Evolutionary conservation across 2,329 filamentous ascomycete genomes (phyloP).

Genomic region (Aureobasidium sp.): DNA sequence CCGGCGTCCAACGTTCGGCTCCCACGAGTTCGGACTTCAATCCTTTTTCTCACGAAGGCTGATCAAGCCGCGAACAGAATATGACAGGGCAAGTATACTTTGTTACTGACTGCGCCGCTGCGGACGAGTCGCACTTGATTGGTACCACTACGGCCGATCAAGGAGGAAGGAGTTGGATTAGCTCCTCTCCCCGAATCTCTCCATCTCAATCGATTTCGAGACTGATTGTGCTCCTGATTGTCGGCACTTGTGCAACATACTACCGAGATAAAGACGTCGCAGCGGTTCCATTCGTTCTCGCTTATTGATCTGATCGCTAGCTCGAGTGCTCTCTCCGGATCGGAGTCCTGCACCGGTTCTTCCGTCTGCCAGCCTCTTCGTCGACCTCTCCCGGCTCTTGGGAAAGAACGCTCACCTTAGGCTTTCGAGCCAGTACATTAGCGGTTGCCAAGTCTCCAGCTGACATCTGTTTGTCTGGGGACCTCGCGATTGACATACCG

Average conservation of each 20-base stretch:
- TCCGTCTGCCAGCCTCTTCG: neutral
- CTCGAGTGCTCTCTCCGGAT: neutral
- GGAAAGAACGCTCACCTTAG: neutral
- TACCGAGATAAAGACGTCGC: constrained; percentile 4
- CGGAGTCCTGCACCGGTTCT: neutral
- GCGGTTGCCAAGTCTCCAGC: constrained; percentile 2
- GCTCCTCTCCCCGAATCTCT: neutral
- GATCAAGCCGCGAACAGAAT: neutral
- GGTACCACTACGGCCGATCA: neutral
- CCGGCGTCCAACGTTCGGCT: constrained; percentile 9
- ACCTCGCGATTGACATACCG: neutral
- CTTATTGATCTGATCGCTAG: constrained; percentile 1
- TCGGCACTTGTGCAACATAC: constrained; percentile 4
- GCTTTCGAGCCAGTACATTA: neutral
- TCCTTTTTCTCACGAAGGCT: neutral
- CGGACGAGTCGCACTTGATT: neutral
- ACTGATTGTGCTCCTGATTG: neutral
- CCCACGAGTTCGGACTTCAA: constrained; percentile 2
- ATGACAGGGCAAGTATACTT: constrained; percentile 1
- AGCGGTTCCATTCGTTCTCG: neutral
- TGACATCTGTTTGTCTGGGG: neutral
- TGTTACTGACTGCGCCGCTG: neutral
- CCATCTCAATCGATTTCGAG: neutral
- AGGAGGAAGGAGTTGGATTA: neutral
- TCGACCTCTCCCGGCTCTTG: constrained; percentile 8